phyloP scores from a whole-genome alignment of 768 basidiomycete genomes.

The Galerina marginata region DNA sequence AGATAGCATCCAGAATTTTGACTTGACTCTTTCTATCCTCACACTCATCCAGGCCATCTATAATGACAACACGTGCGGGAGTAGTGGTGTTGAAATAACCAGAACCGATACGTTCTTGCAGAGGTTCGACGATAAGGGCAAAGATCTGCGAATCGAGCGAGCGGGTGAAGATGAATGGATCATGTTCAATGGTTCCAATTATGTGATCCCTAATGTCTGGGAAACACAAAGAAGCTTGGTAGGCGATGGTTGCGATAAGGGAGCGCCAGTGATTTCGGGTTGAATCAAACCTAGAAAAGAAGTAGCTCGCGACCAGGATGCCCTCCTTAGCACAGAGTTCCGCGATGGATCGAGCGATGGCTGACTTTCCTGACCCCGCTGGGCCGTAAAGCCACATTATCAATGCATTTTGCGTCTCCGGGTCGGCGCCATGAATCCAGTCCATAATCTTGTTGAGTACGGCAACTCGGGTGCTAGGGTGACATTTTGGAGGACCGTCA shows the following conservation, averaged over 20 bases:
- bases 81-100: neutral
- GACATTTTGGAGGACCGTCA: neutral
- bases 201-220: too few relatives aligned
- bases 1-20: neutral
- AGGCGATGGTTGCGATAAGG: neutral
- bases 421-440: neutral
- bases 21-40: neutral
- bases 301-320: neutral
- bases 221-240: too few relatives aligned
- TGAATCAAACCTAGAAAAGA: neutral
- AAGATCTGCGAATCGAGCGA: neutral
- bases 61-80: neutral
- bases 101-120: neutral
- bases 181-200: too few relatives aligned
- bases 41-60: constrained; percentile 6
- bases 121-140: neutral
- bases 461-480: neutral
- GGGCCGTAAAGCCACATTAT: constrained; percentile 6
- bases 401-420: neutral
- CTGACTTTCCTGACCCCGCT: too few relatives aligned
- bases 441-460: neutral
- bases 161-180: too few relatives aligned
- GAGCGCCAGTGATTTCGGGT: neutral
- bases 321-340: neutral
- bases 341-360: constrained; percentile 1